Base-by-base conservation (phyloP, 2,329 filamentous ascomycete genomes). In the Clarireedia paspali region DNA sequence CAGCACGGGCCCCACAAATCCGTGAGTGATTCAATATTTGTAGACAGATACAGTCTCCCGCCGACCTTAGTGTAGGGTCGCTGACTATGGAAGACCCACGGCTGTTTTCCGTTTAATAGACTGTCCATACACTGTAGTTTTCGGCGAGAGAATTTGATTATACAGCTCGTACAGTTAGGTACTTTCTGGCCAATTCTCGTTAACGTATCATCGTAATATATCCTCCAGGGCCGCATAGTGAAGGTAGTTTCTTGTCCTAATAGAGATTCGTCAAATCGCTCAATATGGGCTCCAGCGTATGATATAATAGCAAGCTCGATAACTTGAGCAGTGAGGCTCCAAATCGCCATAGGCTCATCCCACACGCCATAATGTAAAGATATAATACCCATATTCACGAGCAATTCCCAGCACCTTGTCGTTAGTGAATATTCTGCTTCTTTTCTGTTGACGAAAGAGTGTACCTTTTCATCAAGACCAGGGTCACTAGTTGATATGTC, bases 221-320 rank as follows among this genome's bases (percentile, higher is more conserved):
- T 27, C 12, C 5, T 45, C 6, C 5, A 9, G 24, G 44, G 55
- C 24, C 54, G 5, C 14, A 34, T 14, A 6, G 54, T 50, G 14
- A 26, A 54, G 17, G 17, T 15, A 20, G 47, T n/a, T n/a, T 54
- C 40, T 5, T 3, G 7, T 9, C 30, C 47, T 10, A 56, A 30
- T 10, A 58, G 30, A 10, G 52, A 23, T 9, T 36, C 4, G 30
- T 61, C 57, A 14, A 59, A 51, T 2, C 36, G 36, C 24, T 46
- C 39, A 6, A 61, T 36, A 55, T 61, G 58, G 23, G 59, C 50
- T 6, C 59, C 58, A 36, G 49, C 55, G n/a, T 61, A 61, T 6
- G 55, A 60, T 6, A 58, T 15, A 3, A 60, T 40, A 10, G 34
- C 55, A 5, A 61, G 47, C 23, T 61, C 49, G 14, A 61, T 40